Evolutionary conservation across 208 protist species (phyloP).

Genomic region (Leishmania tropica): DNA sequence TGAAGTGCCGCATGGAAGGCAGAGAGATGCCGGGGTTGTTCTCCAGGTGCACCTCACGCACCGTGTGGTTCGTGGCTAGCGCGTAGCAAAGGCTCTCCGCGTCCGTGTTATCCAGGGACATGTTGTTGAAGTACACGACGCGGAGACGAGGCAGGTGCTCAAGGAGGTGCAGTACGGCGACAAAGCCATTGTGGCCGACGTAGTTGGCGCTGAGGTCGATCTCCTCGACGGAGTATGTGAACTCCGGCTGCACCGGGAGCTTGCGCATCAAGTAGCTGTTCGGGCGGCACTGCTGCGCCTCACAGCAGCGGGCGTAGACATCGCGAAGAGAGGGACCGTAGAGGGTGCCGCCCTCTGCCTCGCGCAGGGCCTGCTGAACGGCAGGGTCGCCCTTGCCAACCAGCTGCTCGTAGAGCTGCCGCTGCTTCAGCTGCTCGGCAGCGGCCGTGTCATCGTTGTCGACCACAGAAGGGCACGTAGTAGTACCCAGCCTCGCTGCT

Average conservation of each 20-base stretch:
- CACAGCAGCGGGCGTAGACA: slow-evolving; percentile 85
- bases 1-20: slow-evolving; percentile 71
- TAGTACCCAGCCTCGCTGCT: too few relatives aligned
- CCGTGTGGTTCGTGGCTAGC: slow-evolving; percentile 45
- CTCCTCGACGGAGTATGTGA: slow-evolving; percentile 75
- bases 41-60: slow-evolving; percentile 63
- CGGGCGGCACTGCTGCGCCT: slow-evolving; percentile 76
- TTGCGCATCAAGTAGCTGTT: slow-evolving; percentile 89
- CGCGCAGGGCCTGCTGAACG: slow-evolving; percentile 41
- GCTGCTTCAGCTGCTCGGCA: slow-evolving; percentile 15
- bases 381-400: slow-evolving; percentile 30
- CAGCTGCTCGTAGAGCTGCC: slow-evolving; percentile 30
- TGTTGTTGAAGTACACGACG: slow-evolving; percentile 83
- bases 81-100: slow-evolving; percentile 75
- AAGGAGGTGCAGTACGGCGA: slow-evolving; percentile 80
- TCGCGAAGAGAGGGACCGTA: slow-evolving; percentile 76
- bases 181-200: slow-evolving; percentile 85
- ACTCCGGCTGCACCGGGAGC: slow-evolving; percentile 76
- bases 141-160: slow-evolving; percentile 72
- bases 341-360: slow-evolving; percentile 47
- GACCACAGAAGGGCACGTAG: background rate
- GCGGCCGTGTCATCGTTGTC: background rate
- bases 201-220: slow-evolving; percentile 90
- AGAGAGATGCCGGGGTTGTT: slow-evolving; percentile 88
- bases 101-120: slow-evolving; percentile 87